A percentile compares a stretch with the other conserved stretches of the same genome.
phyloP scores from a whole-genome alignment of 2,329 filamentous ascomycete species.

The Cercospora zeina region DNA sequence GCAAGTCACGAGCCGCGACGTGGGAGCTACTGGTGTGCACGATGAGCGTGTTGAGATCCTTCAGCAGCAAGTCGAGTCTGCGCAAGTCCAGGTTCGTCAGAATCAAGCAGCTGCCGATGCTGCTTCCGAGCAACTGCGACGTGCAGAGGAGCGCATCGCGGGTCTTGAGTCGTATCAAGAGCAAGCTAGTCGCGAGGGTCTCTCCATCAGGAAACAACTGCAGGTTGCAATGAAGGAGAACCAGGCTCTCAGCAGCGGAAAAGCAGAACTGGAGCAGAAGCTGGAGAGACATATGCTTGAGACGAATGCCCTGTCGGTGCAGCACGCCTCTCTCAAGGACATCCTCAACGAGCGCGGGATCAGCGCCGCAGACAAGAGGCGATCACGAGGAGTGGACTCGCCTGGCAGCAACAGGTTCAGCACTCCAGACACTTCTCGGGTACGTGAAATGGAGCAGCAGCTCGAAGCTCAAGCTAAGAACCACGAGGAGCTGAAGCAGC shows the following conservation, averaged over 20 bases:
- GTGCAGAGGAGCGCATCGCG: conserved; percentile 93
- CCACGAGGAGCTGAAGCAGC: conserved; percentile 80
- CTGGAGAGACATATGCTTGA: conserved; percentile 86
- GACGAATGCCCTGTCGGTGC: conserved; percentile 87
- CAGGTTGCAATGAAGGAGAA: conserved; percentile 81
- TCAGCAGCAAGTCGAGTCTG: conserved; percentile 74
- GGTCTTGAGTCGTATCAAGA: conserved; percentile 97
- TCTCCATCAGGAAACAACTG: conserved; percentile 84
- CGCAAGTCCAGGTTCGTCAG: conserved; percentile 78
- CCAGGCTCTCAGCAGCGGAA: conserved; percentile 76
- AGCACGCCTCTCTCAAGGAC: conserved; percentile 90
- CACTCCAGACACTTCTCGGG: conserved; percentile 74
- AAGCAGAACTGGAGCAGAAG: conserved; percentile 78
- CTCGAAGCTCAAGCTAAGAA: conserved; percentile 73
- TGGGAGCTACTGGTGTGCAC: conserved; percentile 49
- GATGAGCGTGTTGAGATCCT: conserved; percentile 70
- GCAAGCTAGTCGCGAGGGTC: conserved; percentile 88
- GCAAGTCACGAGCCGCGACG: conserved; percentile 63
- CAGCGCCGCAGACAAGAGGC: conserved; percentile 69
- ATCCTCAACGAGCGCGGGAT: conserved; percentile 87
- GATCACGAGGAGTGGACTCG: conserved; percentile 70
- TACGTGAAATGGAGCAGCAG: conserved; percentile 85
- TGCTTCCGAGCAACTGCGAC: conserved; percentile 83
- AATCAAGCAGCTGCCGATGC: conserved; percentile 86
- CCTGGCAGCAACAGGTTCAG: conserved; percentile 67